Percentiles rank a stretch among this genome's conserved stretches.
phyloP scores from a whole-genome alignment of 2,329 filamentous ascomycete species.

The Aspergillus aculeatinus region DNA sequence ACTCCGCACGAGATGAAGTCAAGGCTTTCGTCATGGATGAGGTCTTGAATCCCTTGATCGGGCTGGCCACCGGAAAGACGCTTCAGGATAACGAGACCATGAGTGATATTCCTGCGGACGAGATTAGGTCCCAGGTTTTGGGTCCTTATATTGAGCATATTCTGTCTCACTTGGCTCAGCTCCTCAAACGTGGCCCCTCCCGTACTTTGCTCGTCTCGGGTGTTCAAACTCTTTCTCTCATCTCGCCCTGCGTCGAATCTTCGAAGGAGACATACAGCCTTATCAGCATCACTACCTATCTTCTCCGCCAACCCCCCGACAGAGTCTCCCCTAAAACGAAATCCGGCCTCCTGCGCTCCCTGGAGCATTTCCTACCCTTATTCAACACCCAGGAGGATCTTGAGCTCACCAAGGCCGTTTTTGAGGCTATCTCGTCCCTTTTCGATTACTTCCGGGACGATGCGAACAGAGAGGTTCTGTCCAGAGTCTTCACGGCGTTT shows the following conservation, averaged over 20 bases:
- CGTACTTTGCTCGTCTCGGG: slow-evolving; percentile 76
- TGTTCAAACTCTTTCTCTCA: slow-evolving; percentile 73
- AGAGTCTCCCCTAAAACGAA: slow-evolving; percentile 82
- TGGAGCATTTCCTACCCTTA: slow-evolving; percentile 75
- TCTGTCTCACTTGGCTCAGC: slow-evolving; percentile 52
- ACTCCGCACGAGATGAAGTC: slow-evolving; percentile 81
- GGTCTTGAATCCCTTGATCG: slow-evolving; percentile 69
- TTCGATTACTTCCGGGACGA: slow-evolving; percentile 90
- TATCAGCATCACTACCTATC: slow-evolving; percentile 74
- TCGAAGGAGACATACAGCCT: slow-evolving; percentile 68
- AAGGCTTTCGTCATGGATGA: slow-evolving; percentile 74
- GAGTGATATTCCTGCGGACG: slow-evolving; percentile 40
- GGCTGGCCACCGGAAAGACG: slow-evolving; percentile 56
- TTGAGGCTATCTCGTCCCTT: slow-evolving; percentile 71
- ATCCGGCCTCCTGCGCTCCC: slow-evolving; percentile 72
- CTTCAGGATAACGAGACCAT: slow-evolving; percentile 51
- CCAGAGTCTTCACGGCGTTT: slow-evolving; percentile 70
- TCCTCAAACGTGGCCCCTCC: slow-evolving; percentile 60
- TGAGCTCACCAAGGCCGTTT: slow-evolving; percentile 64
- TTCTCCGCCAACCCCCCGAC: slow-evolving; percentile 81
- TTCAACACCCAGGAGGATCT: slow-evolving; percentile 57
- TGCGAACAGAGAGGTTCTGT: slow-evolving; percentile 70
- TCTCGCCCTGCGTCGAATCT: slow-evolving; percentile 68
- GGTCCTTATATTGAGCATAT: slow-evolving; percentile 65
- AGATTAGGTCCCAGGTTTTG: slow-evolving; percentile 39